phyloP scores from a whole-genome alignment of 495 filamentous ascomycete species.

The Tuber umbilicatum region DNA sequence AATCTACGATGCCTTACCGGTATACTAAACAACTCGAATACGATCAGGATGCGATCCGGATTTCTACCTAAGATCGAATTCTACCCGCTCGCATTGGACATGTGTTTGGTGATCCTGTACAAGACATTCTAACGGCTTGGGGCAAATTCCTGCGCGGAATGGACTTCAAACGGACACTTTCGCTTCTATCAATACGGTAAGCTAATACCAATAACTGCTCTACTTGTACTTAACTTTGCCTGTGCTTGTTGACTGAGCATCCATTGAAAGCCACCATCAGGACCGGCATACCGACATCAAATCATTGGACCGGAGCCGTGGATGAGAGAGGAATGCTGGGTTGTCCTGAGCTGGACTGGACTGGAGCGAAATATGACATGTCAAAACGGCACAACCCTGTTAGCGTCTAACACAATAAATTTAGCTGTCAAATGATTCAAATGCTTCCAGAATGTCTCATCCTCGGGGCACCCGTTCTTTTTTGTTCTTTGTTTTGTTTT shows the following conservation, averaged over 20 bases:
- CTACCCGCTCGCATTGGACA: background rate
- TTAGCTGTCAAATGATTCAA: conserved; percentile 10
- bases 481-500: conserved; percentile 10
- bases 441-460: conserved; percentile 5
- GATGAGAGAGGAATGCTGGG: conserved; percentile 2
- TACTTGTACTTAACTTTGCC: background rate
- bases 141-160: background rate
- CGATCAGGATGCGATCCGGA: background rate
- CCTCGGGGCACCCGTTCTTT: conserved; percentile 13
- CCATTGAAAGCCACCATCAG: background rate
- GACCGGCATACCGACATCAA: background rate
- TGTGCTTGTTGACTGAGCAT: background rate
- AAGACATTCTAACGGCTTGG: background rate
- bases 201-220: background rate
- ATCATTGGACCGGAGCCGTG: conserved; percentile 4
- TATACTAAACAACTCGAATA: background rate
- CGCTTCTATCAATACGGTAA: background rate
- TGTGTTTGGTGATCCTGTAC: background rate
- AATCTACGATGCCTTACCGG: background rate
- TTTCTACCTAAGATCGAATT: background rate
- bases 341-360: conserved; percentile 15
- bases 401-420: conserved; percentile 12
- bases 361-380: conserved; percentile 15
- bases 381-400: background rate
- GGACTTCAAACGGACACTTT: background rate